phyloP scores from a whole-genome alignment of 805 yeast species.

The Candida verbasci region DNA sequence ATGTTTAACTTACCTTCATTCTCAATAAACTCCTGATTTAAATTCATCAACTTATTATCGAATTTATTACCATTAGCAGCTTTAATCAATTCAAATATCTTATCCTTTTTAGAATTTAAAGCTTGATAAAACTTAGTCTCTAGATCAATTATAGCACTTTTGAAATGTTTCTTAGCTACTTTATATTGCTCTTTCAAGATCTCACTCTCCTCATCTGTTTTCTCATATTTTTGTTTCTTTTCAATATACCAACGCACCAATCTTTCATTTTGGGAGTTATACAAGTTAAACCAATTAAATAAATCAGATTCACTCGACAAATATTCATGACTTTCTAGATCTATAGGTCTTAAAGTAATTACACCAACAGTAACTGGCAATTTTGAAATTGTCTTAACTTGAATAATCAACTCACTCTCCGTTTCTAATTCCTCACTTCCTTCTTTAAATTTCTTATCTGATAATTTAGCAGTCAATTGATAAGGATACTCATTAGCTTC shows the following conservation, averaged over 20 bases:
- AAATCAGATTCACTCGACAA: slow-evolving; percentile 15
- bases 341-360: slow-evolving; percentile 15
- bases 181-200: slow-evolving; percentile 10
- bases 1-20: slow-evolving; percentile 14
- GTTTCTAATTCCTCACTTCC: slow-evolving; percentile 16
- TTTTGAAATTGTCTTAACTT: slow-evolving; percentile 18
- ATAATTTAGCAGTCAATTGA: slow-evolving; percentile 16
- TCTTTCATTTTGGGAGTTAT: slow-evolving; percentile 12
- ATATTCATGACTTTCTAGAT: slow-evolving; percentile 13
- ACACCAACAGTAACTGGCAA: slow-evolving; percentile 25
- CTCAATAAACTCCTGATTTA: slow-evolving; percentile 15
- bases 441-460: slow-evolving; percentile 18
- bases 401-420: slow-evolving; percentile 13
- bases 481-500: slow-evolving; percentile 9
- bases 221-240: slow-evolving; percentile 4
- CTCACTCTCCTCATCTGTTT: slow-evolving; percentile 5
- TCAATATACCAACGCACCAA: slow-evolving; percentile 5
- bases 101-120: slow-evolving; percentile 26
- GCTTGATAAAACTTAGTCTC: slow-evolving; percentile 23
- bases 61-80: background rate
- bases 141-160: slow-evolving; percentile 14
- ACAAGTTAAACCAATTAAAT: slow-evolving; percentile 24
- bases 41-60: slow-evolving; percentile 9
- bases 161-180: slow-evolving; percentile 12
- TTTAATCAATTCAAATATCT: slow-evolving; percentile 22